Base-by-base conservation (phyloP, 306 rosid species). In the Cucurbita maxima region DNA sequence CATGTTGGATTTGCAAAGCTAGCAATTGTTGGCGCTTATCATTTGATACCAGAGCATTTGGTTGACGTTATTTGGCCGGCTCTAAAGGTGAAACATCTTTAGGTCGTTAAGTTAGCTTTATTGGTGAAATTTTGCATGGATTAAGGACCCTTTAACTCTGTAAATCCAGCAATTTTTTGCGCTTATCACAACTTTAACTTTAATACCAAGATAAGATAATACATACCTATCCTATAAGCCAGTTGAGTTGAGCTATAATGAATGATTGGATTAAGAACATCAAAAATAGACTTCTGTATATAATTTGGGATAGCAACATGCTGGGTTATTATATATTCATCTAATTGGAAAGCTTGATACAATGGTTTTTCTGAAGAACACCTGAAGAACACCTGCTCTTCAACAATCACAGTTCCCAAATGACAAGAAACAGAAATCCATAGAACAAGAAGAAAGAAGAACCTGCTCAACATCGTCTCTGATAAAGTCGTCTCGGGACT, bases 381-480 rank as follows among this genome's bases (percentile, higher is more conserved):
- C 22, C 22, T 0, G 22, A 22, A 22, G 22, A 6, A 16, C 20
- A 36, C 3, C 19, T 12, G 0, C 9, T 5, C 22, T 62, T 57
- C 25, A 62, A 62, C 13, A 63, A 70, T 68, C 40, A 68, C 40
- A 68, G 19, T 19, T 2, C 58, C 58, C 58, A 54, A 16, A 18
- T n/a, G 18, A 47, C 14, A 16, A 19, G 7, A 50, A 51, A 8
- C 8, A 50, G 43, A 71, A 15, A 47, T 4, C n/a, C 75, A 25
- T 3, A 4, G 36, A 54, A 45, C 0, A 13, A 7, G 58, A 10
- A 72, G 54, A 57, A 7, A 40, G 51, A 16, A 37, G 58, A 80
- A 90, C 97, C 92, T 94, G 99, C 76, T 91, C 97, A 70, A 90
- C 97, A 81, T 94, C 97, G 78, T 94, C 98, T 77, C 88, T 89